Evolutionary conservation across 352 stramenopile genomes (phyloP).

Genomic region (Thalassiosira mediterranea): DNA sequence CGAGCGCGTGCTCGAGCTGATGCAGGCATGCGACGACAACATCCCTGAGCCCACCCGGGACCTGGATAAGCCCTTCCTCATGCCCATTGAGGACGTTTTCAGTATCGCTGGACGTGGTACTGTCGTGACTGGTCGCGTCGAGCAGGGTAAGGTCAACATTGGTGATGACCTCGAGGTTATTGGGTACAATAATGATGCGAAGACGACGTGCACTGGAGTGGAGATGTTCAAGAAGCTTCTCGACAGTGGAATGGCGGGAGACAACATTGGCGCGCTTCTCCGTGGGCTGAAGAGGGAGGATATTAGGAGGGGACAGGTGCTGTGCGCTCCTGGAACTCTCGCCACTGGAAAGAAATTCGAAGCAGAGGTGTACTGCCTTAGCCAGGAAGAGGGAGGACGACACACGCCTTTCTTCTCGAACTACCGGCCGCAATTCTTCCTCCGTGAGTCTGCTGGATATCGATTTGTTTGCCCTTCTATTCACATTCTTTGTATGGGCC

Average conservation of each 20-base stretch:
- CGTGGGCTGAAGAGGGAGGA: conserved; percentile 94
- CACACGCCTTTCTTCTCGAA: conserved; percentile 97
- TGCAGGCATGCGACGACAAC: conserved; percentile 88
- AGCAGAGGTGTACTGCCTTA: conserved; percentile 95
- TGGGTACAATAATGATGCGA: conserved; percentile 81
- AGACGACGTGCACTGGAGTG: conserved; percentile 90
- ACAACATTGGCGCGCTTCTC: conserved; percentile 94
- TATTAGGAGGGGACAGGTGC: conserved; percentile 89
- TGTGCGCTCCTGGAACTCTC: conserved; percentile 89
- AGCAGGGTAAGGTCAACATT: conserved; percentile 89
- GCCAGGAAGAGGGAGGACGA: conserved; percentile 94
- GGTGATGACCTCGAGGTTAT: conserved; percentile 89
- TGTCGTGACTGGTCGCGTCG: conserved; percentile 95
- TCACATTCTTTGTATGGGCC: too few species aligned
- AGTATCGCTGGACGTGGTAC: conserved; percentile 96
- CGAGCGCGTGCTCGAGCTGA: conserved; percentile 91
- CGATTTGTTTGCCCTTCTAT: too few species aligned
- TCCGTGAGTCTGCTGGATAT: too few species aligned
- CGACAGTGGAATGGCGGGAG: conserved; percentile 91
- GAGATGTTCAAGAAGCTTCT: conserved; percentile 98
- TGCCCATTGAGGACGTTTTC: conserved; percentile 97
- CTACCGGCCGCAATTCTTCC: conserved; percentile 97
- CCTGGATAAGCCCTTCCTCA: conserved; percentile 96
- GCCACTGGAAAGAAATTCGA: conserved; percentile 92
- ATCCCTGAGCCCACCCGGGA: conserved; percentile 89